Base-by-base conservation (phyloP, 169 alveolate genomes). In the Plasmodium vinckei region DNA sequence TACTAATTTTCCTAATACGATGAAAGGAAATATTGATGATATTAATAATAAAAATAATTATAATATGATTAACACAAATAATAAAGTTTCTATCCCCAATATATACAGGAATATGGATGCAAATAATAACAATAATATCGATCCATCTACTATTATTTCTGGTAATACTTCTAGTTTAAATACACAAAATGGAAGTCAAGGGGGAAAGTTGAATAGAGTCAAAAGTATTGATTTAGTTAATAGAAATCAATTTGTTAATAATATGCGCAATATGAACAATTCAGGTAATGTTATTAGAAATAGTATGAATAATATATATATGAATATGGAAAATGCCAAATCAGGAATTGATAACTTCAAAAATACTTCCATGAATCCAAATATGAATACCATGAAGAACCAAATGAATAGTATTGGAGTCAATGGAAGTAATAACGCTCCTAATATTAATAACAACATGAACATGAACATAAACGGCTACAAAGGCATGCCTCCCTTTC, bases 21-120 rank as follows among this genome's bases (percentile, higher is more conserved):
- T 68, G 61, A 68, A 46, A 68, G 77, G 77, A 68, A 53, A 25
- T 17, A 27, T 12, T 9, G 77, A 46, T 44, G 63, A 68, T 17
- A 68, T 33, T 9, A 46, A 33, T 6, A 46, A 46, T 39, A 64
- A 64, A 33, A 33, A 33, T 33, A 33, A 33, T 33, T 33, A 33
- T 33, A 33, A 33, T 33, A 33, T 33, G 42, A 46, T 64, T 64
- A 19, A 33, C n/a, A 21, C 19, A 64, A 64, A 64, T 61, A 61
- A 61, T 64, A 64, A 64, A 27, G 72, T 33, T 12, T 7, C 72
- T 6, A 33, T 33, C 5, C 42, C 42, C 3, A 33, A 33, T 5
- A 33, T 33, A 33, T 33, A 33, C 7, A 51, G 59, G 0, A 51
- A 51, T 51, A 15, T 15, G 23, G 59, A 51, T 51, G 59, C 19